phyloP scores from a whole-genome alignment of 768 basidiomycete genomes.

The Hericium rajendrae region DNA sequence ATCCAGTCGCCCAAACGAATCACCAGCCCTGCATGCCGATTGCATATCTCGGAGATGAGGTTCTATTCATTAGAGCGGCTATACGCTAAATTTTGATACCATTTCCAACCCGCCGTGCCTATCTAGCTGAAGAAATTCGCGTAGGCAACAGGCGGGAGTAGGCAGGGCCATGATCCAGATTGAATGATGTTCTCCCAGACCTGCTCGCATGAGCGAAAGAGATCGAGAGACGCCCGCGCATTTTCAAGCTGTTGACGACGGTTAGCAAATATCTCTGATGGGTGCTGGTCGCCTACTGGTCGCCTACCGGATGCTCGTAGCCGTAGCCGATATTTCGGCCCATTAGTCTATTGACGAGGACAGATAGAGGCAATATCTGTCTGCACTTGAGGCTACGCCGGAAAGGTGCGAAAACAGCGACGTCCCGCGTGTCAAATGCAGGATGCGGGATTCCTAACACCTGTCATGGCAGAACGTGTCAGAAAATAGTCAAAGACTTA shows the following conservation, averaged over 20 bases:
- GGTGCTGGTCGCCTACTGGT: conserved; percentile 15
- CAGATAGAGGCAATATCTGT: conserved; percentile 26
- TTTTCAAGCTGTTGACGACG: conserved; percentile 30
- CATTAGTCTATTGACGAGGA: conserved; percentile 37
- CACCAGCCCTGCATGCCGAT: too few species aligned
- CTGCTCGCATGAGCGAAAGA: conserved; percentile 43
- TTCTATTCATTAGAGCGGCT: too few species aligned
- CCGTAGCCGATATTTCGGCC: conserved; percentile 32
- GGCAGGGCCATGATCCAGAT: conserved; percentile 37
- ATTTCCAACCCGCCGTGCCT: too few species aligned
- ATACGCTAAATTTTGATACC: too few species aligned
- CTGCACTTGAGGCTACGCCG: conserved; percentile 27
- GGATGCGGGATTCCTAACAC: conserved; percentile 43
- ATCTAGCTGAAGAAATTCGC: conserved; percentile 6
- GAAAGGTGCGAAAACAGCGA: conserved; percentile 43
- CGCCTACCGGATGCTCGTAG: conserved; percentile 38
- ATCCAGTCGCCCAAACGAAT: too few species aligned
- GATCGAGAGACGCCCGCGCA: conserved; percentile 40
- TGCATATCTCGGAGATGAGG: too few species aligned
- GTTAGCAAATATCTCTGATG: not conserved
- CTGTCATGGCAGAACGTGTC: conserved; percentile 19
- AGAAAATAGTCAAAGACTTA: not conserved
- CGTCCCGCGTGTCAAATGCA: conserved; percentile 42
- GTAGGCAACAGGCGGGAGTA: conserved; percentile 11
- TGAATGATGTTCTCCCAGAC: conserved; percentile 36